phyloP scores from a whole-genome alignment of 129 eudicot species.

The Flaveria sonorensis region DNA sequence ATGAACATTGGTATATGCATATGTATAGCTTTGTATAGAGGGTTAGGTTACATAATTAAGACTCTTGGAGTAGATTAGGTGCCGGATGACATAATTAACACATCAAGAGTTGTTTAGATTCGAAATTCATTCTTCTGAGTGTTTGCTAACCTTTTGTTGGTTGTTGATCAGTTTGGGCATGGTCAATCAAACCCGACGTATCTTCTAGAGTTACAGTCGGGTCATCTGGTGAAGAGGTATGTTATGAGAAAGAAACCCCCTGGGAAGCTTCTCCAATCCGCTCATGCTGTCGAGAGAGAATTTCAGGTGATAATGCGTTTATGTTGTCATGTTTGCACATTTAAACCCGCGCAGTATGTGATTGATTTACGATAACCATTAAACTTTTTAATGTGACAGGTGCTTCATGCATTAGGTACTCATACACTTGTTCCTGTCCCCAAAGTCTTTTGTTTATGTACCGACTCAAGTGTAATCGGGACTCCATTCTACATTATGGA shows the following conservation, averaged over 20 bases:
- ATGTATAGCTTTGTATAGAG: not conserved
- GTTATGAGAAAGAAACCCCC: conserved; percentile 95
- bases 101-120: not conserved
- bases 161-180: conserved; percentile 75
- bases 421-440: conserved; percentile 86
- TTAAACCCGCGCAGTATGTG: not conserved
- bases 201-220: conserved; percentile 63
- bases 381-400: conserved; percentile 48
- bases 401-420: conserved; percentile 78
- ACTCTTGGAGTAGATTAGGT: not conserved
- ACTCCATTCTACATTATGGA: conserved; percentile 97
- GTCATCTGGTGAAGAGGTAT: conserved; percentile 53
- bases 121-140: conserved; percentile 3
- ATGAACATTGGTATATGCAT: not conserved
- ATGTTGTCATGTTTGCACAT: not conserved
- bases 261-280: conserved; percentile 82
- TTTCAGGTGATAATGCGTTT: conserved; percentile 50
- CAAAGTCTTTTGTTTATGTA: conserved; percentile 88
- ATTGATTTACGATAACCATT: not conserved
- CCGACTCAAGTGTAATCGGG: conserved; percentile 81
- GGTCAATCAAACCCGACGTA: conserved; percentile 97
- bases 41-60: not conserved
- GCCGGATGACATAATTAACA: too few relatives aligned
- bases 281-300: conserved; percentile 97
- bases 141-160: not conserved